A percentile compares a stretch with the other conserved stretches of the same genome.
Conservation (phyloP, 148 eudicot genomes). For the Vaccinium vitisidaea region DNA sequence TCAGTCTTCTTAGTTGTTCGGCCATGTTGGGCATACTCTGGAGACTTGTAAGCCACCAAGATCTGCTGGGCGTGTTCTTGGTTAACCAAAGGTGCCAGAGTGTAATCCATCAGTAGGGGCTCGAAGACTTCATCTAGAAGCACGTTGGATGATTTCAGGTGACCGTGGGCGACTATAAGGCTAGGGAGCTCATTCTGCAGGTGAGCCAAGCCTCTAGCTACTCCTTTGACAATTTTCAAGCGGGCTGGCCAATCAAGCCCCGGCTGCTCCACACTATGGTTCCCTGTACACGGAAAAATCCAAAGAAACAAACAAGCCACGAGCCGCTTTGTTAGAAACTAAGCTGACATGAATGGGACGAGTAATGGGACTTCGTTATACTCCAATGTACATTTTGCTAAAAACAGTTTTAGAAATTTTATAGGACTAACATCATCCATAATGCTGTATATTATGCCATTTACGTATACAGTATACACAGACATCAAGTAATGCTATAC, state of each 20-base stretch:
- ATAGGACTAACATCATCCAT: not conserved
- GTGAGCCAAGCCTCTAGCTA: constrained; percentile 58
- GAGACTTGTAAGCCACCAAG: constrained; percentile 67
- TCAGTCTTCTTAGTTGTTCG: constrained; percentile 55
- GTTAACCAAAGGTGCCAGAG: constrained; percentile 57
- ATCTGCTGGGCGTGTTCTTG: constrained; percentile 44
- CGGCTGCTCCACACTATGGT: constrained; percentile 27
- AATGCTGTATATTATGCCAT: not conserved
- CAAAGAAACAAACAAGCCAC: not conserved
- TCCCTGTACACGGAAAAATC: constrained; percentile 27
- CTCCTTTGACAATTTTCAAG: constrained; percentile 63
- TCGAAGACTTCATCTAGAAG: constrained; percentile 45
- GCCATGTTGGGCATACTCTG: constrained; percentile 50
- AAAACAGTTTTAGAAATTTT: not conserved
- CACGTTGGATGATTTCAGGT: constrained; percentile 80
- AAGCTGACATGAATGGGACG: not conserved
- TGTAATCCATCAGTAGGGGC: constrained; percentile 69
- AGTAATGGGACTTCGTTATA: not conserved
- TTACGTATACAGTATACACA: not conserved
- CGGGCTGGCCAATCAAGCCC: constrained; percentile 62
- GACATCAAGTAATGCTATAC: not conserved
- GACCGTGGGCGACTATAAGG: constrained; percentile 58
- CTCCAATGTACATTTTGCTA: not conserved
- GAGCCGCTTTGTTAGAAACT: not conserved
- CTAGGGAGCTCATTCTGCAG: constrained; percentile 61